Evolutionary conservation across 176 grass and related monocot genomes (phyloP).

Genomic region (Sorghum bicolor): DNA sequence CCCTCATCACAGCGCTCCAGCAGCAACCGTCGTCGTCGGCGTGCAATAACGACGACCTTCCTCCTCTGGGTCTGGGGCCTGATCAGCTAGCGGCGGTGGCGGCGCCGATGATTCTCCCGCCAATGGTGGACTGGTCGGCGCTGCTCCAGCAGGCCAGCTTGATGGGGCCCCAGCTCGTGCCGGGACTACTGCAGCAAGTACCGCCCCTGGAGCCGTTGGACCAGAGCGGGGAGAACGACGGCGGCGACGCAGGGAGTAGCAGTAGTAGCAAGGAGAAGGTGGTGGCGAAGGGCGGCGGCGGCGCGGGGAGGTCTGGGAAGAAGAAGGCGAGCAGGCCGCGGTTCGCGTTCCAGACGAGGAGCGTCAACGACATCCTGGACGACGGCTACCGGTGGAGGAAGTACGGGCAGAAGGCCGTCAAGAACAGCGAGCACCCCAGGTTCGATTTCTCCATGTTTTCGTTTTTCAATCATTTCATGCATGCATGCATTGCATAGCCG

Average conservation of each 20-base stretch:
- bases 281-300: constrained; percentile 16
- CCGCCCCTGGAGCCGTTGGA: not conserved
- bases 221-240: constrained; percentile 41
- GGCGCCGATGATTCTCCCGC: constrained; percentile 30
- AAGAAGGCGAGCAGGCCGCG: constrained; percentile 68
- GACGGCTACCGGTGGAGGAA: constrained; percentile 96
- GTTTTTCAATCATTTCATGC: not conserved
- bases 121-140: constrained; percentile 35
- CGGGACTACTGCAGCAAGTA: not conserved
- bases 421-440: constrained; percentile 86
- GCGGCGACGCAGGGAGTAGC: constrained; percentile 22
- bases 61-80: not conserved
- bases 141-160: constrained; percentile 29
- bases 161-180: not conserved
- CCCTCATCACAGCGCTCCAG: constrained; percentile 17
- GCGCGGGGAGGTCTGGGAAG: constrained; percentile 44
- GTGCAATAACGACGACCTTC: not conserved
- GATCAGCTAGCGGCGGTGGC: not conserved
- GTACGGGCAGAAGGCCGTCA: constrained; percentile 94
- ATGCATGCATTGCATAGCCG: not conserved
- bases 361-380: constrained; percentile 77
- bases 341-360: constrained; percentile 92
- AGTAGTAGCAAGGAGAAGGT: constrained; percentile 12
- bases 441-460: not conserved
- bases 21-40: not conserved